Base-by-base conservation (phyloP, 768 basidiomycete species). In the Suillus lakei region DNA sequence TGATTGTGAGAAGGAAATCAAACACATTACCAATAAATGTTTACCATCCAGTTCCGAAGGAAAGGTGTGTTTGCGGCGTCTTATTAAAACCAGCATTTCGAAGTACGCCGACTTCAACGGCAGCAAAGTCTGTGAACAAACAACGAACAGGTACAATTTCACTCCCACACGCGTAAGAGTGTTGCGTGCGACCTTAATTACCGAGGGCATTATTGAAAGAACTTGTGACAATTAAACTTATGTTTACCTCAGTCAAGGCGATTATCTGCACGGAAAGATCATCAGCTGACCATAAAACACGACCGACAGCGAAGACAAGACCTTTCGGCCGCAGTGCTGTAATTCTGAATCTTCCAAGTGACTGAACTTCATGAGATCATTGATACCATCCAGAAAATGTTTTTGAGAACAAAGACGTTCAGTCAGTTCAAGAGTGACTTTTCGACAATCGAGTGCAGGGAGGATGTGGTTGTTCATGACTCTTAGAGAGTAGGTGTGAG, bases 51-150 rank as follows among this genome's bases (percentile, higher is more conserved):
- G 68, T 16, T 78, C 77, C 0, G 43, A 15, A 23, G 60, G 56
- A 69, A 76, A 77, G 48, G 65, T 66, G 18, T 65, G 53, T 32
- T 77, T 71, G 36, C 79, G 81, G 56, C 75, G 73, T 66, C 80
- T 75, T 15, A 84, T 70, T 68, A 82, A 74, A 48, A 77, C 75
- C 48, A 88, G 76, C 63, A 87, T 73, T 66, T 79, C 80, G 71
- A 85, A 79, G 74, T 87, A 88, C 18, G 79, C 80, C 44, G 74
- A 71, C 75, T 86, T 88, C 75, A 81, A 78, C 13, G 76, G 78
- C 46, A 75, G 68, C 32, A 81, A 71, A 61, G 74, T 69, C 34
- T 77, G 67, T 26, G 82, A 74, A 70, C 86, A 87, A 53, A 79
- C 74, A 39, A 79, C 80, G 73, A 85, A 86, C 53, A 77, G 75